Base-by-base conservation (phyloP, 352 stramenopile species). In the Phytophthora macrochlamydospora region DNA sequence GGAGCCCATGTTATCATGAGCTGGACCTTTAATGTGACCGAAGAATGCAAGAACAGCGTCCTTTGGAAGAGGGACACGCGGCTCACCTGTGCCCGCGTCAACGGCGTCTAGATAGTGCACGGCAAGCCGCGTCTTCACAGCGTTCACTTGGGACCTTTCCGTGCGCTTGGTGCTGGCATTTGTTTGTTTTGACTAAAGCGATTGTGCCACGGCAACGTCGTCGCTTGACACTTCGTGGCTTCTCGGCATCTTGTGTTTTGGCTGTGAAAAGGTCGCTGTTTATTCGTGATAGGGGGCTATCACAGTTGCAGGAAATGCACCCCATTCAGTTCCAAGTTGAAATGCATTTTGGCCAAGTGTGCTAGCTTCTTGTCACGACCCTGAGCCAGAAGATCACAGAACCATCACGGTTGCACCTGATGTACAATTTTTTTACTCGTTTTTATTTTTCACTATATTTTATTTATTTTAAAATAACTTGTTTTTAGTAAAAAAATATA, bases 1-100 rank as follows among this genome's bases (percentile, higher is more conserved):
- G 3, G 38, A 5, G 8, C 18, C 0, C 38, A 12, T 12, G 8
- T 13, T 45, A 13, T 45, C 38, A 14, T 45, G 38, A 13, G 38
- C 38, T 3, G 18, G 24, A 3, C 12, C 24, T 13, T 14, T 56
- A 11, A 56, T 49, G 8, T 54, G 35, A 2, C 56, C 32, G 30
- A 54, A 62, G 54, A 62, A 40, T 7, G 38, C 38, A 12, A 45
- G 32, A 33, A 49, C 44, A 38, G 43, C 43, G 35, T 61, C 40
- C 2, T 13, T 45, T 45, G 38, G 40, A 14, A 59, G 42, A 3
- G 53, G 53, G 14, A 59, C 32, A 30, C 5, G 29, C 13, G 51
- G 42, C 11, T n/a, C 13, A 12, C 14, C 42, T 14, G 38, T 5
- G 4, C 8, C 14, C 2, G 4, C 7, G 32, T 59, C 52, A 29